A percentile compares a stretch with the other conserved stretches of the same genome.
Conservation (phyloP, 306 rosid species). For the Vigna angularis region DNA sequence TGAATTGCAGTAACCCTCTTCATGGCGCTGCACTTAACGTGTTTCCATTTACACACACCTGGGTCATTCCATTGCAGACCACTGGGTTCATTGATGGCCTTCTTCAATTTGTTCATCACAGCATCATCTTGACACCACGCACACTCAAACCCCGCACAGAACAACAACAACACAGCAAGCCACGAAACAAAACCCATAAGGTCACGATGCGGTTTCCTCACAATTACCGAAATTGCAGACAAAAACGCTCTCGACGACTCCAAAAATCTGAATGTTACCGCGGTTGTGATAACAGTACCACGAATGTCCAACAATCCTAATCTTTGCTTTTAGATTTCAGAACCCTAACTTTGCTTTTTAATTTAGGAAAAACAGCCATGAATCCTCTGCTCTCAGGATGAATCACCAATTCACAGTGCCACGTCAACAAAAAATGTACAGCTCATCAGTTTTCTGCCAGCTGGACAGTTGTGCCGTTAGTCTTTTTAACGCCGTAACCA, state of each 20-base stretch:
- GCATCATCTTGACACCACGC: slow-evolving; percentile 59
- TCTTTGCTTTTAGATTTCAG: too few species aligned
- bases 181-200: slow-evolving; percentile 42
- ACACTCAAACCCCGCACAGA: slow-evolving; percentile 5
- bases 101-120: slow-evolving; percentile 58
- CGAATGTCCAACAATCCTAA: too few species aligned
- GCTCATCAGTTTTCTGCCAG: too few species aligned
- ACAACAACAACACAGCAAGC: neutral
- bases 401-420: too few species aligned
- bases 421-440: too few species aligned
- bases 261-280: neutral
- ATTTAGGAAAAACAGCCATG: too few species aligned
- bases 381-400: too few species aligned
- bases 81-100: slow-evolving; percentile 34
- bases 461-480: too few species aligned
- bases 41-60: slow-evolving; percentile 55
- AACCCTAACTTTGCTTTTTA: too few species aligned
- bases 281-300: neutral
- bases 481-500: too few species aligned
- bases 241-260: neutral
- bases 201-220: neutral
- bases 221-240: neutral
- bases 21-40: slow-evolving; percentile 36
- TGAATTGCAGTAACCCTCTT: slow-evolving; percentile 55
- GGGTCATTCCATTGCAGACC: slow-evolving; percentile 59